Evolutionary conservation across 306 rosid genomes (phyloP).

Genomic region (Citrullus mucosospermus): DNA sequence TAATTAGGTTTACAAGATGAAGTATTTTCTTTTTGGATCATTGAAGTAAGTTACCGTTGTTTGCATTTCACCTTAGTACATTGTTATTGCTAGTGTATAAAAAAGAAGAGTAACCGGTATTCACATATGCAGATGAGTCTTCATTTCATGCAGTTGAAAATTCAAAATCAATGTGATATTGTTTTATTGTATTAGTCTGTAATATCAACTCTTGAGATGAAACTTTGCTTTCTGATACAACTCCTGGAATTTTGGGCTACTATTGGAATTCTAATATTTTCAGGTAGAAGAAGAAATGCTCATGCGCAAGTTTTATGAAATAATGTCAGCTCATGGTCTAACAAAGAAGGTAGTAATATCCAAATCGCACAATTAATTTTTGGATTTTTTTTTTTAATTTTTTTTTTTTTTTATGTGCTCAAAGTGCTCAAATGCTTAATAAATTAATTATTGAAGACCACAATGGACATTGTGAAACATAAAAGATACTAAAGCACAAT

Average conservation of each 20-base stretch:
- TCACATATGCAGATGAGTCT: background rate
- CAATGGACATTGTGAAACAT: background rate
- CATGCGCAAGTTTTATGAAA: conserved; percentile 35
- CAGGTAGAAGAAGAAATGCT: conserved; percentile 56
- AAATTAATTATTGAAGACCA: background rate
- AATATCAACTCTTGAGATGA: background rate
- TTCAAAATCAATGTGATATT: background rate
- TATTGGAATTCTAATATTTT: background rate
- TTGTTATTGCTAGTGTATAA: background rate
- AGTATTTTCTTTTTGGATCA: background rate
- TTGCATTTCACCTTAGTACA: background rate
- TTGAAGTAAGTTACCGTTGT: background rate
- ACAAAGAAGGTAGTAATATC: conserved; percentile 13
- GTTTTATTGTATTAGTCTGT: background rate
- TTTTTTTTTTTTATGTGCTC: background rate
- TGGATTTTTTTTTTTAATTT: background rate
- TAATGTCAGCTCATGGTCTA: conserved; percentile 31
- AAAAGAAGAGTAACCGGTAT: background rate
- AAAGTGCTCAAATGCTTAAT: background rate
- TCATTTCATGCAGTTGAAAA: background rate
- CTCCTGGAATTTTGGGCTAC: background rate
- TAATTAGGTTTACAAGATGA: background rate
- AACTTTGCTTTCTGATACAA: background rate
- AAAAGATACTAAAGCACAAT: background rate
- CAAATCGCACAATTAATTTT: background rate